These are phyloP conservation scores for Danielozyma ontarioensis DNA, from an alignment of 805 yeast species.

Conservation along the genomic window DNA sequence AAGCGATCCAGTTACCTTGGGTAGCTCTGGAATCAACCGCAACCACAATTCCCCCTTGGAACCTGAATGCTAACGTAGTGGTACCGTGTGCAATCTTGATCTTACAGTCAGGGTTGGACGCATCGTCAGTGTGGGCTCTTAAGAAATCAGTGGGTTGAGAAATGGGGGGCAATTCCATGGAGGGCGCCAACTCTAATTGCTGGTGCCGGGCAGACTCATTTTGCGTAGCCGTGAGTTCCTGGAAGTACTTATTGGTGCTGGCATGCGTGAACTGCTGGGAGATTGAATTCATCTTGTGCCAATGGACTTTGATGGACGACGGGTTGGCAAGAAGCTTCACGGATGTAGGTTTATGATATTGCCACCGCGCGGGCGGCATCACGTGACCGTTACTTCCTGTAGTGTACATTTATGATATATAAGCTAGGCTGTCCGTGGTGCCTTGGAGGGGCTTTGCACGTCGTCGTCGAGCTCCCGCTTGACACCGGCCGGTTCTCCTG, in stretches of 20 bases:
- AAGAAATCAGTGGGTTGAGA: constrained; percentile 87
- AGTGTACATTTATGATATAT: neutral
- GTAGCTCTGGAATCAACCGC: constrained; percentile 99
- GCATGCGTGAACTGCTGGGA: constrained; percentile 33
- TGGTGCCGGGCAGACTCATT: constrained; percentile 11
- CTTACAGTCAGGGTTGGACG: constrained; percentile 85
- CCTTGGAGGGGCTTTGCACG: no score
- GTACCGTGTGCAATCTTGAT: constrained; percentile 98
- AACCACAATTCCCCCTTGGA: constrained; percentile 90
- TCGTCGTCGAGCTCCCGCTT: constrained; percentile 1
- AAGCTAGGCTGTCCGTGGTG: no score
- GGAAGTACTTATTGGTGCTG: constrained; percentile 19
- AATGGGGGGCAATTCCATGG: constrained; percentile 72
- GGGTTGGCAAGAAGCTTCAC: constrained; percentile 2
- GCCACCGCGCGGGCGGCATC: neutral
- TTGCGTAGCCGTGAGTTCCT: constrained; percentile 25
- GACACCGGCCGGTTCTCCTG: constrained; percentile 5
- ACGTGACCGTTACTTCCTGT: constrained; percentile 1
- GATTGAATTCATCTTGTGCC: constrained; percentile 31
- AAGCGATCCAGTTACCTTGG: constrained; percentile 96
- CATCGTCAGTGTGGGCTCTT: constrained; percentile 97
- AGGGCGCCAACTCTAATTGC: constrained; percentile 47
- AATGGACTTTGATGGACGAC: neutral
- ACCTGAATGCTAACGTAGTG: constrained; percentile 95
- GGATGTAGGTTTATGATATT: constrained; percentile 7